Conservation (phyloP, 177 flowering plant genomes). For the Vitis hybrid region DNA sequence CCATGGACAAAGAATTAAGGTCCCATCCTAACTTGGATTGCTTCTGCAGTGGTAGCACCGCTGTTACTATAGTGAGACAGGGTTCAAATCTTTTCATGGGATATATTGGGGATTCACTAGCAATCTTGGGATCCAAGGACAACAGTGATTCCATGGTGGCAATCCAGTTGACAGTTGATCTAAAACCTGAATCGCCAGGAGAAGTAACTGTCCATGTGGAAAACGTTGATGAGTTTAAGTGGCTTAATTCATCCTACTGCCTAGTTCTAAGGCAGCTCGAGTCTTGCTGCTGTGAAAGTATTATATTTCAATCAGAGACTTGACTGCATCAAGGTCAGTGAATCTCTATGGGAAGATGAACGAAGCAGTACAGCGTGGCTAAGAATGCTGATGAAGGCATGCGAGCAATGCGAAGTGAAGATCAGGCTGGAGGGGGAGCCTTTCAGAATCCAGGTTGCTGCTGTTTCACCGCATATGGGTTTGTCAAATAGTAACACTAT, state of each 20-base stretch:
- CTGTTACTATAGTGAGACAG: constrained; percentile 88
- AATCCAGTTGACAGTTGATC: constrained; percentile 79
- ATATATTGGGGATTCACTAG: constrained; percentile 87
- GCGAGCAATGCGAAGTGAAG: too few species aligned
- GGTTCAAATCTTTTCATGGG: constrained; percentile 86
- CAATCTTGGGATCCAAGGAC: constrained; percentile 76
- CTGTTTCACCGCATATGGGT: too few species aligned
- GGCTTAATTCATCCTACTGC: constrained; percentile 96
- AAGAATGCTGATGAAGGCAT: too few species aligned
- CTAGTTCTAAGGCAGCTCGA: constrained; percentile 92
- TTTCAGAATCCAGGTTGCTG: too few species aligned
- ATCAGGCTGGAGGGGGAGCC: too few species aligned
- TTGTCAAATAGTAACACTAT: too few species aligned
- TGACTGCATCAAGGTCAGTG: too few species aligned
- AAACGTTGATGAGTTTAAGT: constrained; percentile 96
- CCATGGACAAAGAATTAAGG: too few species aligned
- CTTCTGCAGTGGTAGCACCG: constrained; percentile 90
- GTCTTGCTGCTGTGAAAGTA: constrained; percentile 91
- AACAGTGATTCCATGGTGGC: constrained; percentile 62
- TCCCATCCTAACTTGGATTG: too few species aligned
- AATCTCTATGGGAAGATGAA: too few species aligned
- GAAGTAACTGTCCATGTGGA: constrained; percentile 95
- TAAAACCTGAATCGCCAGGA: constrained; percentile 86
- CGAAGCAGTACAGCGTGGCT: too few species aligned
- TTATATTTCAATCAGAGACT: constrained; percentile 78